phyloP scores from a whole-genome alignment of 2,329 filamentous ascomycete genomes.

The Aspergillus chevalieri region DNA sequence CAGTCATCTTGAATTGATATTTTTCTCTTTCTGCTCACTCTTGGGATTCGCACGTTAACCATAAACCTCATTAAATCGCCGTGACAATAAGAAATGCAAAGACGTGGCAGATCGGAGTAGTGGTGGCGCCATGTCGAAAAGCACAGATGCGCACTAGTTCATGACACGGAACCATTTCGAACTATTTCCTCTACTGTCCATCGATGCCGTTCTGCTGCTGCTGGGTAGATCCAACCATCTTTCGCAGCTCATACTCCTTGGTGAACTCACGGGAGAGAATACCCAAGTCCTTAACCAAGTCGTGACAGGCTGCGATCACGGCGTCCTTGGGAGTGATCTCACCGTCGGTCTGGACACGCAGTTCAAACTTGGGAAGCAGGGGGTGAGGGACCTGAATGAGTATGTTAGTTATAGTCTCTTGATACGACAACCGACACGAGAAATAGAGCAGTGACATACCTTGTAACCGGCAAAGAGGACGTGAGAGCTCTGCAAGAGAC shows the following conservation, averaged over 20 bases:
- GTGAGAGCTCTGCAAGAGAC: conserved; percentile 76
- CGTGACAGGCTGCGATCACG: conserved; percentile 70
- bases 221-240: conserved; percentile 67
- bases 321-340: conserved; percentile 83
- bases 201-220: conserved; percentile 32
- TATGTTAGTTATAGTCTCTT: neutral
- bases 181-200: conserved; percentile 4
- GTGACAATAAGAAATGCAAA: neutral
- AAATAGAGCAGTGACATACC: conserved; percentile 44
- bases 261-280: conserved; percentile 82
- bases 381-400: conserved; percentile 38
- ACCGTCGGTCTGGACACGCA: conserved; percentile 90
- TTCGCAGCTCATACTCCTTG: conserved; percentile 82
- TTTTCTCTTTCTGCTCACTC: no score
- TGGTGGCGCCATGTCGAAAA: neutral
- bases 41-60: neutral
- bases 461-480: conserved; percentile 92
- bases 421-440: conserved; percentile 15
- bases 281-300: conserved; percentile 73
- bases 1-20: no score
- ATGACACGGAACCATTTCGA: conserved; percentile 9
- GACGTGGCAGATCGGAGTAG: no score
- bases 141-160: neutral
- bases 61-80: conserved; percentile 1
- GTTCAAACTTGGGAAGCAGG: conserved; percentile 51